A percentile compares a stretch with the other conserved stretches of the same genome.
These are phyloP conservation scores for Talaromyces sp. DNA, from an alignment of 2,329 filamentous ascomycete species.

Conservation along the genomic window DNA sequence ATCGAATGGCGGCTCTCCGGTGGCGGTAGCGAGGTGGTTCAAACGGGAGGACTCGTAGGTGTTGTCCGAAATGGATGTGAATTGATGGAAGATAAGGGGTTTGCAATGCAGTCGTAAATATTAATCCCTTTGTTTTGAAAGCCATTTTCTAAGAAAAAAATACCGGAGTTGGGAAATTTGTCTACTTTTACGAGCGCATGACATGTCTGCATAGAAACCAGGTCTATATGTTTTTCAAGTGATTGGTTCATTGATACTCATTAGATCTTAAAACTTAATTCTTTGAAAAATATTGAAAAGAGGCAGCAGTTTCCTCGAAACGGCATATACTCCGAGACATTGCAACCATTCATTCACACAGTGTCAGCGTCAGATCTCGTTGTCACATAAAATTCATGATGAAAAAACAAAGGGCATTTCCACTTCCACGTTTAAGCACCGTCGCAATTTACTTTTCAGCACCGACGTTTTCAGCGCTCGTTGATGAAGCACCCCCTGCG, in stretches of 20 bases:
- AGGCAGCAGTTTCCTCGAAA: background rate
- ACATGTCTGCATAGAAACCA: background rate
- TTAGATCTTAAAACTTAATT: background rate
- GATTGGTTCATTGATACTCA: background rate
- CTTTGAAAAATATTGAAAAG: background rate
- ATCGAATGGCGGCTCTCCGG: constrained; percentile 88
- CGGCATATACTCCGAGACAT: background rate
- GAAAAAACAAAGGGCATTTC: background rate
- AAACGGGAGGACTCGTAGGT: constrained; percentile 89
- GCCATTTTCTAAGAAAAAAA: background rate
- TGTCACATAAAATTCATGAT: background rate
- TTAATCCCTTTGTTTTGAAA: background rate
- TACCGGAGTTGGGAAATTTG: background rate
- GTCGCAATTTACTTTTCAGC: background rate
- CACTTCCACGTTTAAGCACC: background rate
- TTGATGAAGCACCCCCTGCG: background rate
- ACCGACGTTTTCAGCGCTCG: background rate
- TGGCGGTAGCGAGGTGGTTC: constrained; percentile 78
- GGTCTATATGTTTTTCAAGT: background rate
- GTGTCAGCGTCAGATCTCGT: background rate
- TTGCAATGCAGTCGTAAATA: constrained; percentile 8
- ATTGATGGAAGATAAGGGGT: constrained; percentile 48
- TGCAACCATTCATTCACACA: background rate
- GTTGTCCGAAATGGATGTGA: constrained; percentile 83
- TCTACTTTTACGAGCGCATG: background rate